Evolutionary conservation across 441 rosid genomes (phyloP).

Genomic region (Gossypium gossypioides): DNA sequence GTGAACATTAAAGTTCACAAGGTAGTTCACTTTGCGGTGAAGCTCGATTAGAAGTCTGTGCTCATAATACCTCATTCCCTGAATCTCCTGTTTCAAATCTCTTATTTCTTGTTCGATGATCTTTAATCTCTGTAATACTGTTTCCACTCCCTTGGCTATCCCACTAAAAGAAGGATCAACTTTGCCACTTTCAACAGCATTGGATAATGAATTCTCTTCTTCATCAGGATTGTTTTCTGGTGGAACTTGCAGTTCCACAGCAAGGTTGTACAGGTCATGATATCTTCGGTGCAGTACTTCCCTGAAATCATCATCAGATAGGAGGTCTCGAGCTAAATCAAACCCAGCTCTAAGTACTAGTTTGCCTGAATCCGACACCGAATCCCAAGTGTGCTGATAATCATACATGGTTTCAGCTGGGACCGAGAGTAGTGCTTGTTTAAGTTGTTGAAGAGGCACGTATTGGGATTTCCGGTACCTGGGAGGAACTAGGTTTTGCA

Average conservation of each 20-base stretch:
- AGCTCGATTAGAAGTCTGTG: constrained; percentile 78
- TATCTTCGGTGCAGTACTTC: constrained; percentile 80
- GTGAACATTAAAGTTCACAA: constrained; percentile 73
- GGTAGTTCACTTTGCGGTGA: constrained; percentile 78
- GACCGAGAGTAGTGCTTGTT: constrained; percentile 71
- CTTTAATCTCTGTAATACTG: constrained; percentile 75
- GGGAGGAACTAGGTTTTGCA: constrained; percentile 61
- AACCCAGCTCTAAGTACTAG: constrained; percentile 51
- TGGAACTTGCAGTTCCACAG: constrained; percentile 73
- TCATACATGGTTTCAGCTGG: constrained; percentile 85
- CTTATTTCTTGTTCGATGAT: constrained; percentile 90
- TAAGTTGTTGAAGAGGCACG: constrained; percentile 56
- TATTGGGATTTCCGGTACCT: constrained; percentile 61
- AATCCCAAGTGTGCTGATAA: constrained; percentile 86
- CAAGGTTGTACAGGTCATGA: constrained; percentile 75
- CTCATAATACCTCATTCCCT: constrained; percentile 82
- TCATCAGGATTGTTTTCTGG: constrained; percentile 44
- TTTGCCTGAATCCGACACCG: constrained; percentile 58
- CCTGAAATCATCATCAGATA: constrained; percentile 85
- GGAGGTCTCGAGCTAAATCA: constrained; percentile 76
- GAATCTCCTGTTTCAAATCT: constrained; percentile 91
- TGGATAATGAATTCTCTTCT: constrained; percentile 21
- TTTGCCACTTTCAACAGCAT: constrained; percentile 20
- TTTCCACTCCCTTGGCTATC: constrained; percentile 81
- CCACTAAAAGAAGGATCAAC: constrained; percentile 78